These are phyloP conservation scores for Malbranchea zuffiana DNA, from an alignment of 2,329 filamentous ascomycete genomes.

Conservation along the genomic window DNA sequence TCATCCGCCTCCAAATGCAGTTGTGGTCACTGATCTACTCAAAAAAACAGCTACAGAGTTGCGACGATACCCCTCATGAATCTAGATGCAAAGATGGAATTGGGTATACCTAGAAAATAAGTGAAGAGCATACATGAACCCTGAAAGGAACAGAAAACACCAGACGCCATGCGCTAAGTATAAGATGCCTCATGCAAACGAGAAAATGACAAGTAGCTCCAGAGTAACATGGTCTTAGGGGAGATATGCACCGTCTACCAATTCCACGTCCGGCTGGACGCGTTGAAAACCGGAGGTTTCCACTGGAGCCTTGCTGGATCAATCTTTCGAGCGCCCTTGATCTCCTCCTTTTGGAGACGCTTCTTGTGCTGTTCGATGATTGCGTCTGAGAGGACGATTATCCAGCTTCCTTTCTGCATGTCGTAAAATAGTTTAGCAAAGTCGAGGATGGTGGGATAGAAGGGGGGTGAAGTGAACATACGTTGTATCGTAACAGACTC, in stretches of 20 bases:
- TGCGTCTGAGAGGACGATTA: conserved; percentile 81
- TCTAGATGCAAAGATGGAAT: too few species aligned
- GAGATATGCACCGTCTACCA: too few species aligned
- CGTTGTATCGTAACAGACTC: conserved; percentile 87
- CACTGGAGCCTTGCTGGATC: conserved; percentile 72
- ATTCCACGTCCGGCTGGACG: conserved; percentile 84
- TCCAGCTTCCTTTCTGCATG: conserved; percentile 72
- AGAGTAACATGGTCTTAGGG: too few species aligned
- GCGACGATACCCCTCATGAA: too few species aligned
- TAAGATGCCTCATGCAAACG: neutral
- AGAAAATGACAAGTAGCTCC: too few species aligned
- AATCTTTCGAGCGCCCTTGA: conserved; percentile 63
- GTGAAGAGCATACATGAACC: too few species aligned
- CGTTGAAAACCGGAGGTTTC: conserved; percentile 93
- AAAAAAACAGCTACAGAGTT: too few species aligned
- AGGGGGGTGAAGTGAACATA: conserved; percentile 24
- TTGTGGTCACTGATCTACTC: too few species aligned
- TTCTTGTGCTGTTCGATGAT: conserved; percentile 59
- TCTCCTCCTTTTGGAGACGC: conserved; percentile 66
- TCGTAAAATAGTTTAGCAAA: conserved; percentile 8
- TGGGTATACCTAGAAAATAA: too few species aligned
- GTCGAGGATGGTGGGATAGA: neutral
- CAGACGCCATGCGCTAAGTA: neutral
- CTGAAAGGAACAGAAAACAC: too few species aligned
- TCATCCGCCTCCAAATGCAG: too few species aligned